Evolutionary conservation across 495 filamentous ascomycete genomes (phyloP), one percentile per base, ranked within the genome.

Genomic region (Thermochaetoides thermophila): DNA sequence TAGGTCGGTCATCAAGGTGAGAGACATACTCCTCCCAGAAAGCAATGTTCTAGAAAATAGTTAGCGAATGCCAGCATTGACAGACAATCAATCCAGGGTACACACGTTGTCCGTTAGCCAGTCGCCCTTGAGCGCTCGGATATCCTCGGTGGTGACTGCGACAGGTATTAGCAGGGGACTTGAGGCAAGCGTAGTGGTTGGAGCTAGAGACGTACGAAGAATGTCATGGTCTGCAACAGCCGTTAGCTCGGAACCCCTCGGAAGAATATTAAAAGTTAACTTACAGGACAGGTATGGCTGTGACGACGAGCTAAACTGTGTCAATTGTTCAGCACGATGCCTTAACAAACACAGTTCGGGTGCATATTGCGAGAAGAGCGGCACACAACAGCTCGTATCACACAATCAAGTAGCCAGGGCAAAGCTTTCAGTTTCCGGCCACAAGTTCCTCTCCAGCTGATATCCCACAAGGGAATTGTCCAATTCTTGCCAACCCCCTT

Each of bases 61-160:
- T 44, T 21, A 44, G 40, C 40, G 46, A 34, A 26, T 38, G 18
- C 27, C 22, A 35, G 25, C 29, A 15, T 7, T 5, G 10, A 10
- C 17, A 17, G 20, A 21, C 37, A 28, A 15, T 11, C 10, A 37
- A 57, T n/a, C n/a, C n/a, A n/a, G n/a, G n/a, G n/a, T n/a, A n/a
- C 76, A 36, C 70, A 92, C 85, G 62, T 93, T 94, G 54, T 97
- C 89, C n/a, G 87, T 96, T 30, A 97, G 64, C 89, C 89, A 97
- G 62, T 95, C 91, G 52, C 81, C 64, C 60, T 81, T 87, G 29
- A 97, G 67, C 18, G 76, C 75, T 53, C 80, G 77, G 40, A 95
- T 70, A 55, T 97, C 89, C 48, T 87, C 83, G 50, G 71, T 55
- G 13, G 53, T 60, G 13, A 64, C 53, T 64, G 19, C 7, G 35